Conservation (phyloP, 2,329 filamentous ascomycete species). For the Fusarium sp. region DNA sequence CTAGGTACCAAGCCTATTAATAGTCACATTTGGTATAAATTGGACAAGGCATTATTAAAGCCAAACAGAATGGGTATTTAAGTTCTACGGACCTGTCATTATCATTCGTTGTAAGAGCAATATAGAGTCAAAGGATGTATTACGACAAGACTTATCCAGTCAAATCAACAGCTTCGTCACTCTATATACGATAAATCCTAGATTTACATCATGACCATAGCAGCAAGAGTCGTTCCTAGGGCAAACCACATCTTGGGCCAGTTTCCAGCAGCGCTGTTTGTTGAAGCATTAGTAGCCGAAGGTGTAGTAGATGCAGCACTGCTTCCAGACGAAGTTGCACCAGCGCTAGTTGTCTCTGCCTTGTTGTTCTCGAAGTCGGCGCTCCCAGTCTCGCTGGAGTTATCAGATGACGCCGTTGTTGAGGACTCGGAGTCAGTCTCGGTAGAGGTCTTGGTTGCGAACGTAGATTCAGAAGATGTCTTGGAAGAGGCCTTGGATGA, state of each 20-base stretch:
- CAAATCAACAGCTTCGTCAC: not conserved
- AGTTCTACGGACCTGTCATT: no score
- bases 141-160: not conserved
- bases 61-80: fast-evolving
- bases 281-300: not conserved
- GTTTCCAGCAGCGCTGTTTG: not conserved
- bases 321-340: not conserved
- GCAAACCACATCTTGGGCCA: slow-evolving; percentile 18
- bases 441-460: not conserved
- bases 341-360: not conserved
- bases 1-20: not conserved
- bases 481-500: not conserved
- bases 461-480: not conserved
- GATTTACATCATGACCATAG: slow-evolving; percentile 3
- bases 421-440: not conserved
- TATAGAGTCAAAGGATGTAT: not conserved
- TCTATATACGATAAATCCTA: fast-evolving
- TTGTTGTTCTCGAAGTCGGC: slow-evolving; percentile 20
- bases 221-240: not conserved
- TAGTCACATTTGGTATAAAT: not conserved
- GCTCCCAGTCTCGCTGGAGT: not conserved
- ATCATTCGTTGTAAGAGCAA: fast-evolving
- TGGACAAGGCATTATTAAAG: not conserved
- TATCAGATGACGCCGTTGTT: slow-evolving; percentile 2
- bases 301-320: slow-evolving; percentile 6